Conservation (phyloP, 257 asterid genomes). For the Linaria vulgaris region DNA sequence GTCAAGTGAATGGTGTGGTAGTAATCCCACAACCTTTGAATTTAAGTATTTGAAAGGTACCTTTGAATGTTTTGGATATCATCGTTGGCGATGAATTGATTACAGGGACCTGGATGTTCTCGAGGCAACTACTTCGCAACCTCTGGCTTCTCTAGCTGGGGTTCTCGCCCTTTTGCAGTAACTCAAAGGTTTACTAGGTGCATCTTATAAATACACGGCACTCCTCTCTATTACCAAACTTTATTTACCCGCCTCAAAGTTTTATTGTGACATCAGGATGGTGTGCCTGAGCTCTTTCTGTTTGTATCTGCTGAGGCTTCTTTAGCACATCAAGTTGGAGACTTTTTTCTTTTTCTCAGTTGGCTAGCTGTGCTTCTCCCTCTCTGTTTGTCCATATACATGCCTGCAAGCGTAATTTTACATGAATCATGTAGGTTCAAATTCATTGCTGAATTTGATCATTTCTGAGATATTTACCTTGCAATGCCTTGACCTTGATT, state of each 20-base stretch:
- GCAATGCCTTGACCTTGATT: slow-evolving; percentile 17
- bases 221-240: background rate
- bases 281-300: slow-evolving; percentile 1
- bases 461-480: slow-evolving; percentile 7
- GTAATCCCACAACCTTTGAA: background rate
- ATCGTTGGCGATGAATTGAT: slow-evolving; percentile 22
- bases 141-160: slow-evolving; percentile 32
- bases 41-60: background rate
- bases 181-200: slow-evolving; percentile 25
- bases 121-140: slow-evolving; percentile 38
- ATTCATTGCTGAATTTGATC: slow-evolving; percentile 9
- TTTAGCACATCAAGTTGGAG: background rate
- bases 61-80: background rate
- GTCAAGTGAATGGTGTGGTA: too few species aligned
- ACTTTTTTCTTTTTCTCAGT: background rate
- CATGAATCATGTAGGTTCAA: background rate
- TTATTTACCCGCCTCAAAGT: slow-evolving; percentile 3
- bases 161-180: slow-evolving; percentile 32
- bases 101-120: slow-evolving; percentile 61
- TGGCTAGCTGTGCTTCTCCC: background rate
- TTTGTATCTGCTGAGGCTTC: slow-evolving; percentile 9
- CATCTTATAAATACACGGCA: slow-evolving; percentile 8
- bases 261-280: background rate
- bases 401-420: too few species aligned
- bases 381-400: background rate